Evolutionary conservation across 108 stramenopile genomes (phyloP).

Genomic region (Cyclotella choctawhatcheeana): DNA sequence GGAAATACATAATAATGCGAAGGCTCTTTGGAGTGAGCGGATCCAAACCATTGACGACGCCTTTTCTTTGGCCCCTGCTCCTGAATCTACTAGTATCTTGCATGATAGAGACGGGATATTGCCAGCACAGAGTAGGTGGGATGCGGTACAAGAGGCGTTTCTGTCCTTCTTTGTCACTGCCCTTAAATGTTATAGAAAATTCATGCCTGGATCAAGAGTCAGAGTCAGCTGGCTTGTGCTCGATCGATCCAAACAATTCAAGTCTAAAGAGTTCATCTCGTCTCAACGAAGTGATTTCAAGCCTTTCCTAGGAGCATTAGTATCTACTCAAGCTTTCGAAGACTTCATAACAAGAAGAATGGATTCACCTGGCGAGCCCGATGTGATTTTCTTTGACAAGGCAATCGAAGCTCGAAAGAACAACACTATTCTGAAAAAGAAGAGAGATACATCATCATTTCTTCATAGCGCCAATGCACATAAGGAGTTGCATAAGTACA

Average conservation of each 20-base stretch:
- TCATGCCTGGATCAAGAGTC: constrained; percentile 45
- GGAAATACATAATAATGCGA: constrained; percentile 37
- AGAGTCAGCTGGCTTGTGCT: constrained; percentile 33
- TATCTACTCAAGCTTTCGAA: constrained; percentile 86
- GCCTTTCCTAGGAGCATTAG: constrained; percentile 72
- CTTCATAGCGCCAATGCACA: constrained; percentile 82
- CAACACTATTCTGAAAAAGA: constrained; percentile 68
- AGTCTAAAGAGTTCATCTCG: constrained; percentile 62
- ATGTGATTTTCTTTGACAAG: constrained; percentile 90
- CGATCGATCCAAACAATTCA: constrained; percentile 31
- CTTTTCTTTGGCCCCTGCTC: constrained; percentile 78
- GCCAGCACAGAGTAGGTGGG: constrained; percentile 74
- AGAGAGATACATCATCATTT: constrained; percentile 75
- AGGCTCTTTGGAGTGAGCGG: constrained; percentile 74
- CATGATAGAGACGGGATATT: constrained; percentile 18
- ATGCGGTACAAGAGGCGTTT: constrained; percentile 87
- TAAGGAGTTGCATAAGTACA: constrained; percentile 67
- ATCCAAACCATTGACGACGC: constrained; percentile 74
- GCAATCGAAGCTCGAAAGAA: constrained; percentile 84
- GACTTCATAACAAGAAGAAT: constrained; percentile 87
- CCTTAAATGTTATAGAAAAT: constrained; percentile 84
- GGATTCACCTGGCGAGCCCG: constrained; percentile 70
- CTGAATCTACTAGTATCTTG: constrained; percentile 53
- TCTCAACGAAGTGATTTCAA: constrained; percentile 69
- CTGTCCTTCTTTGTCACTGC: constrained; percentile 69